phyloP scores from a whole-genome alignment of 805 yeast species.

The Cyberlindnera mrakii region DNA sequence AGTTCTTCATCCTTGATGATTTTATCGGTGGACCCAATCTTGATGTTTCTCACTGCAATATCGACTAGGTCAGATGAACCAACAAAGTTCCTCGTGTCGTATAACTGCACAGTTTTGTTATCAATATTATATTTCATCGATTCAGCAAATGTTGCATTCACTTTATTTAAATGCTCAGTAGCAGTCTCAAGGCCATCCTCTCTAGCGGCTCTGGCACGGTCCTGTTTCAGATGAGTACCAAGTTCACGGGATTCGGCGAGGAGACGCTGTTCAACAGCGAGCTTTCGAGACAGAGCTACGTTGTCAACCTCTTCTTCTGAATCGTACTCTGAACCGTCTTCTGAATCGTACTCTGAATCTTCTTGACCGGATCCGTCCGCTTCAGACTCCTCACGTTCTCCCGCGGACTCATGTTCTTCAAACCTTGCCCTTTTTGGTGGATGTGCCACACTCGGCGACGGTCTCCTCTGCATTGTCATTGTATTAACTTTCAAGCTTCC shows the following conservation, averaged over 20 bases:
- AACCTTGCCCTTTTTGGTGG: neutral
- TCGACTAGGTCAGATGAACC: slow-evolving; percentile 59
- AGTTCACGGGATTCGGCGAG: slow-evolving; percentile 28
- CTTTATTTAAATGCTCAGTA: slow-evolving; percentile 35
- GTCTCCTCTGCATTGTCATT: neutral
- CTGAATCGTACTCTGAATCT: slow-evolving; percentile 8
- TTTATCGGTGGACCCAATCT: slow-evolving; percentile 50
- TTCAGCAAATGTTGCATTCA: slow-evolving; percentile 40
- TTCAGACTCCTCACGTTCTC: slow-evolving; percentile 6
- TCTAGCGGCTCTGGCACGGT: slow-evolving; percentile 46
- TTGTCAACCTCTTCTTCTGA: slow-evolving; percentile 4
- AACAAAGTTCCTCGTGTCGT: slow-evolving; percentile 59
- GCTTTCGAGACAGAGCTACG: slow-evolving; percentile 1
- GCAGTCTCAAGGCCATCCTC: slow-evolving; percentile 53
- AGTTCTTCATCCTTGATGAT: slow-evolving; percentile 45
- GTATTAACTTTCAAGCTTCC: neutral
- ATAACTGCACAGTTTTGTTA: slow-evolving; percentile 41
- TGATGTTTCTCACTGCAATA: slow-evolving; percentile 54
- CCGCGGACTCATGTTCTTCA: neutral
- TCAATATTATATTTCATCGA: slow-evolving; percentile 32
- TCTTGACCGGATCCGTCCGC: slow-evolving; percentile 9
- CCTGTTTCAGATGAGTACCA: slow-evolving; percentile 25
- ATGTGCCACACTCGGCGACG: neutral
- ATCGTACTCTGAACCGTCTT: slow-evolving; percentile 6
- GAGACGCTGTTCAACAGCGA: slow-evolving; percentile 22